Base-by-base conservation (phyloP, 371 early-diverging fungal genomes). In the Rhizopus arrhizus region DNA sequence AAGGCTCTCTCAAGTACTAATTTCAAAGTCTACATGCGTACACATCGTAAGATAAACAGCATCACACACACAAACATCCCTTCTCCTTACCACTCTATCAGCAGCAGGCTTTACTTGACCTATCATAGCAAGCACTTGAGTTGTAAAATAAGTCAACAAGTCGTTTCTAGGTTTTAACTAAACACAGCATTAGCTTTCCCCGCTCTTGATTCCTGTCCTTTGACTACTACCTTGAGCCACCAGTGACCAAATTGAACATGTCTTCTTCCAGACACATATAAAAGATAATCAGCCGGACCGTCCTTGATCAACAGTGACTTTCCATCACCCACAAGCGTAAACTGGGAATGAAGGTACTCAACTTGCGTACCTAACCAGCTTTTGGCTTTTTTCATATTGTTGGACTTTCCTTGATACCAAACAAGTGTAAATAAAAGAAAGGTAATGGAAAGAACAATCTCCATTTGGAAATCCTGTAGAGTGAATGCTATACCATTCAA, bases 261-360 rank as follows among this genome's bases (percentile, higher is more conserved):
- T 12, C 82, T 74, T 32, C 93, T 77, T 7, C 93, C 93, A 56
- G 89, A 77, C 22, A 86, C 85, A 60, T 88, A 91, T 51, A 91
- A 78, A 34, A 90, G 65, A 70, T 78, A 88, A 60, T 90, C 88
- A 3, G 84, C 59, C 5, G 90, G 88, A 29, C 90, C 89, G 67
- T 93, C 92, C 68, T 81, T 68, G 56, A 86, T 75, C 47, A 92
- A 68, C 22, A 71, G 73, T 10, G 69, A 64, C 22, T 65, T 70
- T 28, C 81, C 78, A 61, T 87, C 80, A 29, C 91, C 91, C 31
- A 92, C 82, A 51, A 80, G 75, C 3, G 88, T 74, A 72, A 89
- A 92, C 67, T 92, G 85, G 1, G 63, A 41, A 33, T 68, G 55
- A 33, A 81, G 58, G 32, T 72, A 74, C 5, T 65, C 75, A 13